Evolutionary conservation across 129 eudicot species (phyloP).

Genomic region (Arctium minus): DNA sequence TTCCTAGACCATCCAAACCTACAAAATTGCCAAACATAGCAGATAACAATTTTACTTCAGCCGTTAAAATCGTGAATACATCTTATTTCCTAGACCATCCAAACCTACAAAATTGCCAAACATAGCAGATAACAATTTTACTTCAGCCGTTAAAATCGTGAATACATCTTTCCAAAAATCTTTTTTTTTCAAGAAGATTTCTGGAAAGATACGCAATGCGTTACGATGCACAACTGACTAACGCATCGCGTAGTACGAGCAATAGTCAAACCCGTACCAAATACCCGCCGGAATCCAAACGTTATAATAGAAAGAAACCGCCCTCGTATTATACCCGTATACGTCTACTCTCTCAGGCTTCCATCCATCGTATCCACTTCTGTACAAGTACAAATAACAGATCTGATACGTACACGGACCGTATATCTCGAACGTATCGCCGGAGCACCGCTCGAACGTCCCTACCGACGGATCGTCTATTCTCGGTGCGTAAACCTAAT

Average conservation of each 20-base stretch:
- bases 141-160: neutral
- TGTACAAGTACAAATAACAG: conserved; percentile 69
- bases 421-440: conserved; percentile 55
- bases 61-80: too few species aligned
- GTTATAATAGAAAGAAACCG: conserved; percentile 61
- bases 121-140: neutral
- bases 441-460: conserved; percentile 72
- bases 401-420: conserved; percentile 81
- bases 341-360: conserved; percentile 68
- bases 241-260: conserved; percentile 22
- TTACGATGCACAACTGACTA: neutral
- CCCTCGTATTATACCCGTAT: conserved; percentile 43
- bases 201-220: neutral
- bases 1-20: neutral
- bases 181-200: neutral
- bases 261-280: conserved; percentile 70
- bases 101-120: neutral
- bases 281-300: conserved; percentile 40
- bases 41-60: neutral
- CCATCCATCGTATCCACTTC: conserved; percentile 93
- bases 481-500: conserved; percentile 80
- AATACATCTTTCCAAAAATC: neutral
- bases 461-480: conserved; percentile 65
- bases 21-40: neutral
- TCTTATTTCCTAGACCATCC: neutral